Percentiles rank a stretch among this genome's conserved stretches.
These are phyloP conservation scores for Seminavis robusta DNA, from an alignment of 108 stramenopile species.

Conservation along the genomic window DNA sequence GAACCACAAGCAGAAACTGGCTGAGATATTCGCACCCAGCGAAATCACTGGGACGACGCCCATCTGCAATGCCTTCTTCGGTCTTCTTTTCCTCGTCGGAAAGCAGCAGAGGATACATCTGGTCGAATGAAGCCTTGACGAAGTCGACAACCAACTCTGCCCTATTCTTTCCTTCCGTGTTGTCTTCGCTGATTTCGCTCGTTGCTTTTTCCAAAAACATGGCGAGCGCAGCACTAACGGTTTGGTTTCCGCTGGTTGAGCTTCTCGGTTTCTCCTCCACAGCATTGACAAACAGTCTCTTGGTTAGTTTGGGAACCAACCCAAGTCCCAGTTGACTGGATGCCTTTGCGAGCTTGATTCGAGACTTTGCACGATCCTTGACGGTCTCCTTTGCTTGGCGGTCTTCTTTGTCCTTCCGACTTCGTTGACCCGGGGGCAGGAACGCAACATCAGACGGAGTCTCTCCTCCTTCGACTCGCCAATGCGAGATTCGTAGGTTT, in stretches of 20 bases:
- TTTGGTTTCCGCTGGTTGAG: too few relatives aligned
- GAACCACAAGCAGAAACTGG: constrained; percentile 31
- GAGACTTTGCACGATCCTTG: too few relatives aligned
- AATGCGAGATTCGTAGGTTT: constrained; percentile 15
- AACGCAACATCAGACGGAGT: constrained; percentile 10
- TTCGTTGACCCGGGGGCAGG: constrained; percentile 10
- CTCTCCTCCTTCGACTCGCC: constrained; percentile 27
- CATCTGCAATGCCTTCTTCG: too few relatives aligned
- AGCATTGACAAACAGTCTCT: constrained; percentile 25
- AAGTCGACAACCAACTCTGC: not conserved
- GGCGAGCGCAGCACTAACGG: too few relatives aligned
- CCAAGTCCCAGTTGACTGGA: constrained; percentile 25
- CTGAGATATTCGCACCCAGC: constrained; percentile 33
- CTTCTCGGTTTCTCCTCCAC: constrained; percentile 6
- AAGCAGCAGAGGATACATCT: not conserved
- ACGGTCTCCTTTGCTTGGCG: too few relatives aligned
- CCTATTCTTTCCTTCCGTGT: not conserved
- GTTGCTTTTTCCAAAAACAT: too few relatives aligned
- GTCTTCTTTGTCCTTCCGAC: constrained; percentile 3
- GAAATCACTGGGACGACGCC: too few relatives aligned
- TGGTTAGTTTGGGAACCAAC: constrained; percentile 28
- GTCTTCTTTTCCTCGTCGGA: constrained; percentile 9
- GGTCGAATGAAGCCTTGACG: constrained; percentile 5
- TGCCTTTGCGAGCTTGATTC: constrained; percentile 13
- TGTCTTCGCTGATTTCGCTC: not conserved